These are phyloP conservation scores for Magnusiomyces fungicola DNA, from an alignment of 1,139 yeast genomes.

Conservation along the genomic window DNA sequence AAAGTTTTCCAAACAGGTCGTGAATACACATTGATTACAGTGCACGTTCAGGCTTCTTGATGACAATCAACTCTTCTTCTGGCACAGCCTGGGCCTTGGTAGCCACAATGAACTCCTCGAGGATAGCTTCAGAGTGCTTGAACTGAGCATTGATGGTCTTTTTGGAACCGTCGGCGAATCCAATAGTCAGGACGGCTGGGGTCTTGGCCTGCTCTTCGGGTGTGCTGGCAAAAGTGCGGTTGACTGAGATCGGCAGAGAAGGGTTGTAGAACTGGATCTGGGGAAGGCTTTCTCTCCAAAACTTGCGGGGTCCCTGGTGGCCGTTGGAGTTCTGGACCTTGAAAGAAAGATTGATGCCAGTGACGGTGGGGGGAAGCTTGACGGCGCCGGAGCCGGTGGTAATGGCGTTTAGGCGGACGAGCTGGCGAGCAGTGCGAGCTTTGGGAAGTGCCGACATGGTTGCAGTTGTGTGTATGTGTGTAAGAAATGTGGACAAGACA, in stretches of 20 bases:
- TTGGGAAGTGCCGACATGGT: constrained; percentile 9
- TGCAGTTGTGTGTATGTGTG: not conserved
- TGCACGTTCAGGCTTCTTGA: constrained; percentile 16
- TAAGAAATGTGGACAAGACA: too few species aligned
- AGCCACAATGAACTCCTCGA: constrained; percentile 32
- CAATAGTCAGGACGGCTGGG: constrained; percentile 39
- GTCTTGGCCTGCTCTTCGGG: constrained; percentile 37
- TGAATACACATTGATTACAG: too few species aligned
- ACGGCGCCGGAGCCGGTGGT: constrained; percentile 44
- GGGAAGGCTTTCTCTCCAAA: constrained; percentile 71
- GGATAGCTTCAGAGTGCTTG: constrained; percentile 35
- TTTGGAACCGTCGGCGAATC: constrained; percentile 32
- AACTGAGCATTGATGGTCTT: constrained; percentile 35
- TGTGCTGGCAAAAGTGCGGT: constrained; percentile 29
- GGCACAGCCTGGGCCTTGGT: constrained; percentile 35
- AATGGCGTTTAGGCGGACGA: constrained; percentile 37
- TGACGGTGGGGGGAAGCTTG: constrained; percentile 33
- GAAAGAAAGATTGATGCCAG: constrained; percentile 38
- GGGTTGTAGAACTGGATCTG: constrained; percentile 81
- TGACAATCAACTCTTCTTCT: constrained; percentile 24
- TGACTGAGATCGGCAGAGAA: constrained; percentile 50
- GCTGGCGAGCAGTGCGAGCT: constrained; percentile 35
- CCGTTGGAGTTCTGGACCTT: constrained; percentile 41
- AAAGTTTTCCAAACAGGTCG: too few species aligned
- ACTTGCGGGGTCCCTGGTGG: constrained; percentile 35